These are phyloP conservation scores for Diaporthe batatas DNA, from an alignment of 2,329 filamentous ascomycete species.

Conservation along the genomic window DNA sequence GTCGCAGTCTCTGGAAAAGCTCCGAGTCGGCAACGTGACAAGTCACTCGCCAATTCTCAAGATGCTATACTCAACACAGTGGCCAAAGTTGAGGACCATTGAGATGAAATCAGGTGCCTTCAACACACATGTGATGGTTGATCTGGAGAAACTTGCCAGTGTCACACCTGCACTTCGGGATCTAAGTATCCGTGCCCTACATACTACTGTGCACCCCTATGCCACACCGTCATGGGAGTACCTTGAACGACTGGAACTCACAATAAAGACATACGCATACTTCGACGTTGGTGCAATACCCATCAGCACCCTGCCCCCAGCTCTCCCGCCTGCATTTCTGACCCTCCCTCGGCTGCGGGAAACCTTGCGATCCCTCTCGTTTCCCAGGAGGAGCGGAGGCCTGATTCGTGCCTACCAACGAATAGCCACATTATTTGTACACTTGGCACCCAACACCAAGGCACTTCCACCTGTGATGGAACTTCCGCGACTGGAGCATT, in stretches of 20 bases:
- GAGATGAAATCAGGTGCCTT: background rate
- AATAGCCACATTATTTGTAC: background rate
- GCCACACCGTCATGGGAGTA: background rate
- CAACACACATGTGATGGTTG: rapidly evolving
- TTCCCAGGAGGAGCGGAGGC: background rate
- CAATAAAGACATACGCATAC: background rate
- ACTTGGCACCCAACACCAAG: no score
- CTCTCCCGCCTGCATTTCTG: background rate
- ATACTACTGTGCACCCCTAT: background rate
- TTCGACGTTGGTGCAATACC: background rate
- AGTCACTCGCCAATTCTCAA: rapidly evolving
- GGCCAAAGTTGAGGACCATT: conserved; percentile 34
- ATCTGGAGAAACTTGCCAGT: background rate
- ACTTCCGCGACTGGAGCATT: conserved; percentile 33
- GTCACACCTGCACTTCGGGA: conserved; percentile 28
- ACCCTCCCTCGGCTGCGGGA: background rate
- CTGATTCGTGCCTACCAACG: background rate
- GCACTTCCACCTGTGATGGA: background rate
- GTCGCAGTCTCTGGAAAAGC: conserved; percentile 1
- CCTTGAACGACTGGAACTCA: conserved; percentile 13
- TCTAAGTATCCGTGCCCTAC: background rate
- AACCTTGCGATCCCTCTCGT: background rate
- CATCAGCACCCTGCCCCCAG: background rate
- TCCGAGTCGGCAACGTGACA: background rate
- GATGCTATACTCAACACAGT: background rate